Percentiles rank a stretch among this genome's conserved stretches.
phyloP scores from a whole-genome alignment of 2,329 filamentous ascomycete genomes.

The Venturiaceae sp. region DNA sequence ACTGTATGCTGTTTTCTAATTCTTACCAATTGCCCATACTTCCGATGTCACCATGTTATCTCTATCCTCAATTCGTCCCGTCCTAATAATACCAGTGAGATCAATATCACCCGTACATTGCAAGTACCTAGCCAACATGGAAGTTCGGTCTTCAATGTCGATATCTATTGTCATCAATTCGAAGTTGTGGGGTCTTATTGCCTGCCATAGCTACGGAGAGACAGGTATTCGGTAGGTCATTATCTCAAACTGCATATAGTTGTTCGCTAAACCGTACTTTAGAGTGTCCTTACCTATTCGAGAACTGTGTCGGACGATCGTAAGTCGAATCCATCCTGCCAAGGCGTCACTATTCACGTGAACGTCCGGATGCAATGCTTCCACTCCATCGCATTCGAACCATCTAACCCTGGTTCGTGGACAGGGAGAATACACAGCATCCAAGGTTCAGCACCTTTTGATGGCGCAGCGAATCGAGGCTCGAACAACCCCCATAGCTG shows the following conservation, averaged over 20 bases:
- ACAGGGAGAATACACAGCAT: neutral
- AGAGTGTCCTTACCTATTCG: neutral
- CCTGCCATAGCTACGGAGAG: neutral
- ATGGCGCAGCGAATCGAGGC: neutral
- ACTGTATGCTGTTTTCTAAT: neutral
- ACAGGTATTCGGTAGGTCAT: neutral
- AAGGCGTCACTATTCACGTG: too few relatives aligned
- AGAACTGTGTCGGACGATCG: neutral
- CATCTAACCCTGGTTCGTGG: too few relatives aligned
- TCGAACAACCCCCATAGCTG: neutral
- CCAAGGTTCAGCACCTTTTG: neutral
- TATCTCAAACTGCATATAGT: neutral
- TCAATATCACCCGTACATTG: neutral
- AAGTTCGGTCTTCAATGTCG: neutral
- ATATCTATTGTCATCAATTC: neutral
- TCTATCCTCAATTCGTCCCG: too few relatives aligned
- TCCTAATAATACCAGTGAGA: neutral
- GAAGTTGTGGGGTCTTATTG: neutral
- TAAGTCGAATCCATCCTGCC: too few relatives aligned
- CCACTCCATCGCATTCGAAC: too few relatives aligned
- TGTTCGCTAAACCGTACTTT: neutral
- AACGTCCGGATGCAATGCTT: too few relatives aligned
- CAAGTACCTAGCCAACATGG: slow-evolving; percentile 1
- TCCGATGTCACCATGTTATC: too few relatives aligned
- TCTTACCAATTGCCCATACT: too few relatives aligned